Percentiles rank a stretch among this genome's conserved stretches.
These are phyloP conservation scores for Neurospora cerealis DNA, from an alignment of 495 filamentous ascomycete species.

Conservation along the genomic window DNA sequence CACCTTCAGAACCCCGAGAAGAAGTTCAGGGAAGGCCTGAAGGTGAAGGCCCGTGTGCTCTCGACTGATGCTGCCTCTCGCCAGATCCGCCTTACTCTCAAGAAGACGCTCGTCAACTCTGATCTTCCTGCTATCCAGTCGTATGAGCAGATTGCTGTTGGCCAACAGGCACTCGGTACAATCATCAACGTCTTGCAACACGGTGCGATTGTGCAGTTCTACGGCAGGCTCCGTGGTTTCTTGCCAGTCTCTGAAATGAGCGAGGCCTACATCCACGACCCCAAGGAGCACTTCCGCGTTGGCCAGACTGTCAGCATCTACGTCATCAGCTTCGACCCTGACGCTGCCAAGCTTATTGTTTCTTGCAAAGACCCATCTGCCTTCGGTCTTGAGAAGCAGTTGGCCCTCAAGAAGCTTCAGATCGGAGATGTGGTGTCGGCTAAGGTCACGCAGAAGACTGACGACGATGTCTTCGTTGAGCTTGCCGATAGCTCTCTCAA, in stretches of 20 bases:
- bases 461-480: slow-evolving; percentile 67
- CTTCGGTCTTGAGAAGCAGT: slow-evolving; percentile 64
- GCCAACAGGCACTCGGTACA: slow-evolving; percentile 70
- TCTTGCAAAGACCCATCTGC: slow-evolving; percentile 84
- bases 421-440: slow-evolving; percentile 64
- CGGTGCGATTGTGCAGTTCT: slow-evolving; percentile 91
- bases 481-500: slow-evolving; percentile 60
- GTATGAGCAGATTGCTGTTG: slow-evolving; percentile 58
- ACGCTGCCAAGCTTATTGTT: slow-evolving; percentile 63
- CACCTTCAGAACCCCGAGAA: slow-evolving; percentile 85
- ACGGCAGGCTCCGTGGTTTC: slow-evolving; percentile 69
- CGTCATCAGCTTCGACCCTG: slow-evolving; percentile 65
- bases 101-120: slow-evolving; percentile 88
- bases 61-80: slow-evolving; percentile 67
- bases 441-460: slow-evolving; percentile 74
- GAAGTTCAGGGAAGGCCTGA: slow-evolving; percentile 83
- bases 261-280: slow-evolving; percentile 86
- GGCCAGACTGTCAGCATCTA: slow-evolving; percentile 89
- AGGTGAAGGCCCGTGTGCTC: slow-evolving; percentile 73
- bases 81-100: slow-evolving; percentile 78
- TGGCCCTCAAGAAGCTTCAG: slow-evolving; percentile 59
- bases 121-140: slow-evolving; percentile 64
- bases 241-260: slow-evolving; percentile 95
- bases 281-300: slow-evolving; percentile 73
- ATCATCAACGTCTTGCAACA: slow-evolving; percentile 65